Evolutionary conservation across 2,329 filamentous ascomycete species (phyloP).

Genomic region (Cladosporium sp.): DNA sequence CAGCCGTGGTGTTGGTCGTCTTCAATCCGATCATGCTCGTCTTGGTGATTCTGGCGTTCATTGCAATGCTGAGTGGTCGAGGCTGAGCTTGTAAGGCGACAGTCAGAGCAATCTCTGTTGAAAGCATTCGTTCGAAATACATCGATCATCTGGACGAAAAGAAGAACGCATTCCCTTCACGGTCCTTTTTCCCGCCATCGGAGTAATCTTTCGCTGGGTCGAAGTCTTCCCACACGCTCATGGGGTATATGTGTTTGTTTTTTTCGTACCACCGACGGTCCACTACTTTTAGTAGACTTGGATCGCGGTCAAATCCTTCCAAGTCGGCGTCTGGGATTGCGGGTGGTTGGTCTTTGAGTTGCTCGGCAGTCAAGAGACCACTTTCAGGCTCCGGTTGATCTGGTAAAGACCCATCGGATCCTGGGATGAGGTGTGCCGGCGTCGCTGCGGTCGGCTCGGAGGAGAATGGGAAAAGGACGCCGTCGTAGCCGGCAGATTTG

Average conservation of each 20-base stretch:
- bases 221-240: conserved; percentile 92
- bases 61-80: conserved; percentile 16
- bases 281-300: conserved; percentile 83
- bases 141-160: conserved; percentile 20
- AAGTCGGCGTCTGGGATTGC: conserved; percentile 44
- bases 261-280: conserved; percentile 94
- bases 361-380: conserved; percentile 9
- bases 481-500: conserved; percentile 69
- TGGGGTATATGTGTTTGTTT: conserved; percentile 97
- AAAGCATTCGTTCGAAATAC: not conserved
- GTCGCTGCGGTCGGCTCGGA: conserved; percentile 44
- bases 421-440: conserved; percentile 23
- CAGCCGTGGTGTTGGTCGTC: conserved; percentile 27
- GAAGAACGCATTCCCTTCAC: conserved; percentile 89
- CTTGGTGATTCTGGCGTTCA: conserved; percentile 19
- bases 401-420: conserved; percentile 16
- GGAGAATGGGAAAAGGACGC: conserved; percentile 74
- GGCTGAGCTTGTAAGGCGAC: not conserved
- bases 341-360: conserved; percentile 5
- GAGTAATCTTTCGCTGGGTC: conserved; percentile 85
- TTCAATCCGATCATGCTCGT: conserved; percentile 29
- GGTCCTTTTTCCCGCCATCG: conserved; percentile 72
- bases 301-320: conserved; percentile 76
- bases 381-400: conserved; percentile 8
- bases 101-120: not conserved